Evolutionary conservation across 495 filamentous ascomycete species (phyloP).

Genomic region (Geoglossum glabrum): DNA sequence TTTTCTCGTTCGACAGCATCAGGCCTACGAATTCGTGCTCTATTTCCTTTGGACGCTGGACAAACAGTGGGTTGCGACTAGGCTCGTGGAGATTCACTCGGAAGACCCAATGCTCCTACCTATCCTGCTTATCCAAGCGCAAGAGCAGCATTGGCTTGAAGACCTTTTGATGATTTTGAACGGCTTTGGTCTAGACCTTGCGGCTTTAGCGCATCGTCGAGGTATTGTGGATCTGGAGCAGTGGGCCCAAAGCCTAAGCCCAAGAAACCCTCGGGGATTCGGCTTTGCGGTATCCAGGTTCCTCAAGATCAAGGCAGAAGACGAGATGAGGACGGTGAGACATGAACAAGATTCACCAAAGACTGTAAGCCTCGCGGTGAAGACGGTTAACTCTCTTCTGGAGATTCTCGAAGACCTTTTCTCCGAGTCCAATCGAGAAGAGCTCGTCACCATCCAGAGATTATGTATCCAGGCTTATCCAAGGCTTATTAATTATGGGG

Average conservation of each 20-base stretch:
- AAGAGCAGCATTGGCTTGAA: conserved; percentile 62
- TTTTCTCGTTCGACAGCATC: conserved; percentile 40
- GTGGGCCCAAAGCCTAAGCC: conserved; percentile 52
- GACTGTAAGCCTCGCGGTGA: conserved; percentile 57
- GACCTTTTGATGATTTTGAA: conserved; percentile 53
- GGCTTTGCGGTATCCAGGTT: conserved; percentile 48
- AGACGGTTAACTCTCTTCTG: conserved; percentile 65
- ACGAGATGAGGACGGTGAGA: conserved; percentile 52
- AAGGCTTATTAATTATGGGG: conserved; percentile 88
- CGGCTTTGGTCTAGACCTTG: conserved; percentile 73
- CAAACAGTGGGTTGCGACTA: conserved; percentile 55
- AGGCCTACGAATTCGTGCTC: conserved; percentile 64
- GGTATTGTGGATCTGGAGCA: conserved; percentile 57
- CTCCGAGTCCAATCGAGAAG: conserved; percentile 26
- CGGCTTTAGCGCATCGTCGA: conserved; percentile 69
- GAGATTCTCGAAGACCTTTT: conserved; percentile 47
- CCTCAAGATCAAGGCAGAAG: conserved; percentile 59
- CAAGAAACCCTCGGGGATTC: conserved; percentile 36
- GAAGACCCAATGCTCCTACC: conserved; percentile 54
- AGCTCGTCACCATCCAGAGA: conserved; percentile 49
- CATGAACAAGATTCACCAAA: conserved; percentile 36
- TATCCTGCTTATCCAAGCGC: conserved; percentile 62
- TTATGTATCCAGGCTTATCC: conserved; percentile 83
- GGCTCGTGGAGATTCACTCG: conserved; percentile 60
- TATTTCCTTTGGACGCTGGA: conserved; percentile 80